Conservation (phyloP, 176 grass and related monocot genomes). For the Lolium rigidum region DNA sequence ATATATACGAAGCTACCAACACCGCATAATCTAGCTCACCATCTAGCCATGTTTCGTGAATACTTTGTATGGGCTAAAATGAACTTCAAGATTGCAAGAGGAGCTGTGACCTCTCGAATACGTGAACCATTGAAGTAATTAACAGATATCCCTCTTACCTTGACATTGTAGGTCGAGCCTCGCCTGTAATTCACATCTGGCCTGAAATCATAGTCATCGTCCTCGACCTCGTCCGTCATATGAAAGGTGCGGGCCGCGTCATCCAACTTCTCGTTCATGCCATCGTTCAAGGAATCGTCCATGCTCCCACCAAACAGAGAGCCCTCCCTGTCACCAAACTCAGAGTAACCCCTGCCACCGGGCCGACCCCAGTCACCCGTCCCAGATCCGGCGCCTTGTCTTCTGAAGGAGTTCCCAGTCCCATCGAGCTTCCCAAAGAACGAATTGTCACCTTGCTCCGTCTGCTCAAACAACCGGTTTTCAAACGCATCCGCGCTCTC, state of each 20-base stretch:
- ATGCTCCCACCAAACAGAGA: not conserved
- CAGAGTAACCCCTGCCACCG: conserved; percentile 33
- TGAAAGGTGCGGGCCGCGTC: conserved; percentile 45
- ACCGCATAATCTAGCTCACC: not conserved
- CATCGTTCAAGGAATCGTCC: conserved; percentile 64
- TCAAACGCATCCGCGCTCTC: conserved; percentile 58
- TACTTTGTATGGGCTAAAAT: not conserved
- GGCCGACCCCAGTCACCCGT: not conserved
- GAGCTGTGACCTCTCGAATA: not conserved
- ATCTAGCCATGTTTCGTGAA: not conserved
- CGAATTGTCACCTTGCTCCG: not conserved
- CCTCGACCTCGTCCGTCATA: conserved; percentile 41
- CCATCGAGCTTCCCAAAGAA: conserved; percentile 66
- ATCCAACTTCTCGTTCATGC: conserved; percentile 61
- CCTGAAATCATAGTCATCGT: conserved; percentile 65
- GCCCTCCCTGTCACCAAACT: conserved; percentile 14
- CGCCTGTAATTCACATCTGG: conserved; percentile 62
- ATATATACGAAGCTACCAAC: not conserved
- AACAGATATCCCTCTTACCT: conserved; percentile 49
- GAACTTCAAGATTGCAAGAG: conserved; percentile 9
- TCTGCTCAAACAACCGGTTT: conserved; percentile 47
- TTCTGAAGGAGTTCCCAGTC: conserved; percentile 34
- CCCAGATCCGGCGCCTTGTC: conserved; percentile 35
- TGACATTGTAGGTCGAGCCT: conserved; percentile 58
- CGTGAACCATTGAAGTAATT: conserved; percentile 8